Percentiles rank a stretch among this genome's conserved stretches.
Conservation (phyloP, 2,329 filamentous ascomycete species). For the Tolypocladium album region DNA sequence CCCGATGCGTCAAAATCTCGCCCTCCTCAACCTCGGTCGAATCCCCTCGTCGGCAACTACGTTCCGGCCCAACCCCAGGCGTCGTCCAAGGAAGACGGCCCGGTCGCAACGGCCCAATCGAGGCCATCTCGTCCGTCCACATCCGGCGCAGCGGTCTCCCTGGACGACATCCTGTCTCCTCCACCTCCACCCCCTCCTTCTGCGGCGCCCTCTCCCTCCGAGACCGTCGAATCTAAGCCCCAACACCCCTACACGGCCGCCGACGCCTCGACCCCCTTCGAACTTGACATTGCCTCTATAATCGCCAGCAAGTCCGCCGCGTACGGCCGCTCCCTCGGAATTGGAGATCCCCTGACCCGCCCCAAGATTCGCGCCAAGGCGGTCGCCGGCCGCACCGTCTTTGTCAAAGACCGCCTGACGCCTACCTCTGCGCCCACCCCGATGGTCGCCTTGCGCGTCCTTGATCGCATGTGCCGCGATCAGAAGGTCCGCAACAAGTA, state of each 20-base stretch:
- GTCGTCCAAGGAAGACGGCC: not conserved
- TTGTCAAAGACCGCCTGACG: constrained; percentile 18
- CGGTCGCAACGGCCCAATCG: constrained; percentile 5
- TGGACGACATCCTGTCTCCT: constrained; percentile 9
- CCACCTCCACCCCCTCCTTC: constrained; percentile 10
- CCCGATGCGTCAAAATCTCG: constrained; percentile 1
- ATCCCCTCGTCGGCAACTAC: constrained; percentile 20
- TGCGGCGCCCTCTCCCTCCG: not conserved
- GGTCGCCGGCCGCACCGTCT: constrained; percentile 28
- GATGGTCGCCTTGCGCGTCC: constrained; percentile 30
- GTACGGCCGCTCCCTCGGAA: constrained; percentile 9
- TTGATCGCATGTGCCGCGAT: constrained; percentile 25
- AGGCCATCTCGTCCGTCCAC: constrained; percentile 1
- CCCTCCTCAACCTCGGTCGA: constrained; percentile 9
- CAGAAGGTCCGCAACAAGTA: constrained; percentile 51
- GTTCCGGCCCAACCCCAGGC: constrained; percentile 6
- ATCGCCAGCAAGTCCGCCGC: constrained; percentile 19
- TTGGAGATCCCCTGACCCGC: constrained; percentile 13
- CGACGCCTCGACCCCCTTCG: constrained; percentile 7
- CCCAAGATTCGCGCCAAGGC: constrained; percentile 18
- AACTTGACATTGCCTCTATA: constrained; percentile 24
- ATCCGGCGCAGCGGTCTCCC: not conserved
- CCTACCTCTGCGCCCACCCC: constrained; percentile 25
- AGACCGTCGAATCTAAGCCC: not conserved
- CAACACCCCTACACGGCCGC: constrained; percentile 16